Conservation (phyloP, 2,329 filamentous ascomycete species). For the Ceratocystiopsis minuta region DNA sequence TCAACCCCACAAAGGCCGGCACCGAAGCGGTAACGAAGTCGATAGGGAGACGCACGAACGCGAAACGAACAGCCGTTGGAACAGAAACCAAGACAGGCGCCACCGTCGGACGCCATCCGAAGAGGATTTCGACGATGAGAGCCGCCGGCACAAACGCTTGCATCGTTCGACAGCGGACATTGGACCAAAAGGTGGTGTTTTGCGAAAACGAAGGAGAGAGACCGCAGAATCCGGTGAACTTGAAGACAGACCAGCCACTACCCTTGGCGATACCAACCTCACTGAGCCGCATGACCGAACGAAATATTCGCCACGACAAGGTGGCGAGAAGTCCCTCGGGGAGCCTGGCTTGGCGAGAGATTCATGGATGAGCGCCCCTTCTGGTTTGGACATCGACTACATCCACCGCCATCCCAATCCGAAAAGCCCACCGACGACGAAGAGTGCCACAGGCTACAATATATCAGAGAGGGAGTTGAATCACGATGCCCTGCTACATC, state of each 20-base stretch:
- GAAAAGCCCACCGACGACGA: slow-evolving; percentile 29
- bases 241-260: slow-evolving; percentile 13
- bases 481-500: slow-evolving; percentile 38
- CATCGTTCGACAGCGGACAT: slow-evolving; percentile 4
- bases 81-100: slow-evolving; percentile 5
- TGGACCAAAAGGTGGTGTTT: slow-evolving; percentile 5
- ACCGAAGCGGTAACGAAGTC: slow-evolving; percentile 3
- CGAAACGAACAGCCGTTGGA: background rate
- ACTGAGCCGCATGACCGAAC: slow-evolving; percentile 28
- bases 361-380: slow-evolving; percentile 87
- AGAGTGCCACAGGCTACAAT: slow-evolving; percentile 45
- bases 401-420: slow-evolving; percentile 42
- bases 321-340: slow-evolving; percentile 26
- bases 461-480: slow-evolving; percentile 75
- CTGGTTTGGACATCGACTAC: slow-evolving; percentile 69
- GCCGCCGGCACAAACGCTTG: slow-evolving; percentile 6
- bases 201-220: slow-evolving; percentile 24
- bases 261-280: slow-evolving; percentile 10
- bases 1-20: background rate
- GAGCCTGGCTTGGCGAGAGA: slow-evolving; percentile 43
- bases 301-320: slow-evolving; percentile 30
- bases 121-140: slow-evolving; percentile 11
- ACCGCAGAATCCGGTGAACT: slow-evolving; percentile 15
- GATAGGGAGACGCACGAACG: slow-evolving; percentile 3
- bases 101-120: slow-evolving; percentile 7